Evolutionary conservation across 805 yeast species (phyloP).

Genomic region (Wickerhamomyces mucosus): DNA sequence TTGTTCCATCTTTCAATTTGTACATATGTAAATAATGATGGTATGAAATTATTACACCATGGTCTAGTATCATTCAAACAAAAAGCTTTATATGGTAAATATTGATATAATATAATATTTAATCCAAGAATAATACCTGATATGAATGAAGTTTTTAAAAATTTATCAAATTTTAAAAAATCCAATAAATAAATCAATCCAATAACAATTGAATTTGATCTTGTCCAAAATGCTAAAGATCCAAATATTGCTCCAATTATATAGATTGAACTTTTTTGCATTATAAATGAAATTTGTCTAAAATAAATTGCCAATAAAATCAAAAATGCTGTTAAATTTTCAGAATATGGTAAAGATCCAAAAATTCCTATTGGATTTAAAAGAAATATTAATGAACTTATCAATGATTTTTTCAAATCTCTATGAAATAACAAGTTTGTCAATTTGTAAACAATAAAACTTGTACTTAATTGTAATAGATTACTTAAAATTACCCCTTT

Average conservation of each 20-base stretch:
- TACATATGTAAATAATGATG: constrained; percentile 59
- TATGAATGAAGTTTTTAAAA: constrained; percentile 24
- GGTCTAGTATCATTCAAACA: constrained; percentile 52
- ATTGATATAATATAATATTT: constrained; percentile 37
- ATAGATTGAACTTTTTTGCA: constrained; percentile 2
- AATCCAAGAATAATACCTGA: constrained; percentile 49
- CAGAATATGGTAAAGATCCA: constrained; percentile 66
- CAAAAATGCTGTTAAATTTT: constrained; percentile 55
- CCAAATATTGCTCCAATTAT: constrained; percentile 28
- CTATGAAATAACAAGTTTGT: constrained; percentile 29
- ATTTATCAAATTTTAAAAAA: constrained; percentile 21
- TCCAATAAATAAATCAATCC: constrained; percentile 64
- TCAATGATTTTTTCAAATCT: constrained; percentile 19
- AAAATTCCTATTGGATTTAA: constrained; percentile 80
- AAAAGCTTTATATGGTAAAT: constrained; percentile 42
- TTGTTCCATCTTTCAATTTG: constrained; percentile 78
- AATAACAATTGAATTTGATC: constrained; percentile 70
- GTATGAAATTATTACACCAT: constrained; percentile 61
- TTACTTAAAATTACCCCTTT: constrained; percentile 43
- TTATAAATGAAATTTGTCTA: constrained; percentile 11
- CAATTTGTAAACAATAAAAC: constrained; percentile 38
- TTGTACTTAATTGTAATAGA: constrained; percentile 38
- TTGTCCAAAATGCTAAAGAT: constrained; percentile 47
- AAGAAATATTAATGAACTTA: constrained; percentile 37
- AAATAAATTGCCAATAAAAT: constrained; percentile 50